Evolutionary conservation across 2,329 filamentous ascomycete genomes (phyloP), one percentile per base, ranked within the genome.

Genomic region (Phialocephala subalpina): DNA sequence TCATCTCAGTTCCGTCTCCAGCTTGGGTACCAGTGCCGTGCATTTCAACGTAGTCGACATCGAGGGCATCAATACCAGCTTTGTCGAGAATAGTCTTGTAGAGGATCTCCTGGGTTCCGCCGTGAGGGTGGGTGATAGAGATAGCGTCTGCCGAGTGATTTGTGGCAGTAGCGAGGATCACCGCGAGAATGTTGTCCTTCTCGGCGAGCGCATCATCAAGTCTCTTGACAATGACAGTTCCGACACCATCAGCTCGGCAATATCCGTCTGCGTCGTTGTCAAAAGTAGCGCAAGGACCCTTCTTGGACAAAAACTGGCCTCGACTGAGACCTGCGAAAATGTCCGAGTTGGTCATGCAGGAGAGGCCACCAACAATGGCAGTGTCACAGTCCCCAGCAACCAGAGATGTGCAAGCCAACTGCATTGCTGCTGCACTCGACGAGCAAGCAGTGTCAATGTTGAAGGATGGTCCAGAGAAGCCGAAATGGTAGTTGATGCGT

Each of bases 1-100:
- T 83, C 90, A 95, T 94, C 77, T 97, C 94, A 3, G 88, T 91
- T 8, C 88, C 89, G 74, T 97, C 93, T 67, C 92, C 93, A 36
- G 91, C 92, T 77, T 96, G 92, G 0, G 92, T 97, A 36, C 93
- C 93, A 2, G 93, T 97, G 16, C 92, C 93, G 77, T 97, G 93
- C 89, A 96, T 93, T 79, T 97, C 93, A 9, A 97, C 89, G 74
- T 95, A 97, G 77, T 89, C 89, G 58, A 97, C 85, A 69, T 94
- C 91, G 59, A 88, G 84, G 1, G 92, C 90, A 73, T 94, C 89
- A 25, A 96, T 85, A 65, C 90, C 90, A 49, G 92, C 90, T 52
- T 92, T 86, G 57, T 90, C 86, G 0, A 96, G 82, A 33, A 96
- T 88, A 45, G 87, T 83, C 63, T 86, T 86, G 73, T 91, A 95